Base-by-base conservation (phyloP, 1,284 basidiomycete genomes). In the Tilletia walkeri region DNA sequence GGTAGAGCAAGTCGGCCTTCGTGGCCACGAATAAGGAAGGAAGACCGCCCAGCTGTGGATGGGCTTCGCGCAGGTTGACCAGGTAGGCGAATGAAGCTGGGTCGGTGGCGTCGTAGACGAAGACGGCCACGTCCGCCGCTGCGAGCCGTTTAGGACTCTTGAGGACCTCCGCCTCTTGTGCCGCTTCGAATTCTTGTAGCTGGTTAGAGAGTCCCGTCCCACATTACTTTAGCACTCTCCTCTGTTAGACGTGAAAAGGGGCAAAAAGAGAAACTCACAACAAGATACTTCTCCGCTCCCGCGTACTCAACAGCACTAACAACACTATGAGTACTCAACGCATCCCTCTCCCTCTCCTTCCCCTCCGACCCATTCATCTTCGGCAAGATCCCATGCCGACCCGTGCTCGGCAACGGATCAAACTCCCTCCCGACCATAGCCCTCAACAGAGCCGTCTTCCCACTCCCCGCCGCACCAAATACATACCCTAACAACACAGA, bases 41-140 rank as follows among this genome's bases (percentile, higher is more conserved):
- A 83, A 96, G 92, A 82, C 93, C 90, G 84, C 97, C 93, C 18
- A 83, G 67, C 47, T 95, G 86, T 74, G 89, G 93, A 84, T 97
- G 96, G 88, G 95, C 94, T 91, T 98, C 94, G 18, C 82, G 77
- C 80, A 98, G 86, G 86, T 97, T 97, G 76, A 93, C 95, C 81
- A 99, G 94, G 85, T 99, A 97, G 66, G 93, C 95, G 84, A 99
- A 99, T 12, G 94, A 97, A 84, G 98, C 98, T 36, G 96, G 98
- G 84, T 99, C 96, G 82, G 92, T 94, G 69, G 94, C 96, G 85
- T 99, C 95, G 84, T 98, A 91, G 49, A 98, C 93, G 84, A 95
- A 97, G 71, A 96, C 89, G 75, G 98, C 91, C 65, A 97, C 92
- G 85, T 98, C 95, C 34, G 93, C 93, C 68, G 92, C 86, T 82